Percentiles rank a stretch among this genome's conserved stretches.
Evolutionary conservation across 768 basidiomycete species (phyloP).

Genomic region (Leccinum boreale): DNA sequence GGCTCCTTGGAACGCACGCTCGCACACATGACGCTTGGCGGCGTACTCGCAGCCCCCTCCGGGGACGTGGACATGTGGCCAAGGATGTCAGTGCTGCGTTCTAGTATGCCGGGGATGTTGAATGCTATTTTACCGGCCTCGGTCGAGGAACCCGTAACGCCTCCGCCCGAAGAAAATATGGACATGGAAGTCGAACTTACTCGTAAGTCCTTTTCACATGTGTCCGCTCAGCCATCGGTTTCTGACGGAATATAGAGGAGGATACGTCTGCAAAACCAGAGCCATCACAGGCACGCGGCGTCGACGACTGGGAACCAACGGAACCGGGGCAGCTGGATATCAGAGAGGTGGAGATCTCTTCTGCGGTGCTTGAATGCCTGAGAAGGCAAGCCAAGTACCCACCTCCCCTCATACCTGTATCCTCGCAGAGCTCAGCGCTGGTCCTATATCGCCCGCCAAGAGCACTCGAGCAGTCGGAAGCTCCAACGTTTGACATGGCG

Average conservation of each 20-base stretch:
- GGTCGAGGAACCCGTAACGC: slow-evolving; percentile 40
- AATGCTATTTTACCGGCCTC: slow-evolving; percentile 32
- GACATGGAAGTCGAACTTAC: slow-evolving; percentile 69
- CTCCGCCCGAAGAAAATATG: slow-evolving; percentile 40
- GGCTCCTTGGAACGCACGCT: slow-evolving; percentile 54
- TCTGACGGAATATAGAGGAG: slow-evolving; percentile 3
- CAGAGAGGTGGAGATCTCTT: slow-evolving; percentile 39
- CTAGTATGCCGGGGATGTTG: slow-evolving; percentile 3
- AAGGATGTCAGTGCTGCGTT: slow-evolving; percentile 3
- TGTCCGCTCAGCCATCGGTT: not conserved
- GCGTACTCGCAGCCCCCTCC: slow-evolving; percentile 1
- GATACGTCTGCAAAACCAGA: slow-evolving; percentile 23
- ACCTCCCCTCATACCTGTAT: slow-evolving; percentile 19
- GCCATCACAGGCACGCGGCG: slow-evolving; percentile 17
- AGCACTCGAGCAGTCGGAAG: slow-evolving; percentile 1
- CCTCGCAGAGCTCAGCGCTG: slow-evolving; percentile 37
- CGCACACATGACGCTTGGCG: slow-evolving; percentile 44
- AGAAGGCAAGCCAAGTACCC: slow-evolving; percentile 28
- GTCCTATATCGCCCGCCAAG: slow-evolving; percentile 50
- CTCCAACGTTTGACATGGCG: not conserved
- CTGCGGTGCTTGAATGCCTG: slow-evolving; percentile 45
- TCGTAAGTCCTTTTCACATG: slow-evolving; percentile 37
- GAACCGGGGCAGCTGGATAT: slow-evolving; percentile 20
- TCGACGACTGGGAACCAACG: slow-evolving; percentile 21
- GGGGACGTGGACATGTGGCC: slow-evolving; percentile 20